Base-by-base conservation (phyloP, 2,329 filamentous ascomycete genomes). In the Passalora sequoiae region DNA sequence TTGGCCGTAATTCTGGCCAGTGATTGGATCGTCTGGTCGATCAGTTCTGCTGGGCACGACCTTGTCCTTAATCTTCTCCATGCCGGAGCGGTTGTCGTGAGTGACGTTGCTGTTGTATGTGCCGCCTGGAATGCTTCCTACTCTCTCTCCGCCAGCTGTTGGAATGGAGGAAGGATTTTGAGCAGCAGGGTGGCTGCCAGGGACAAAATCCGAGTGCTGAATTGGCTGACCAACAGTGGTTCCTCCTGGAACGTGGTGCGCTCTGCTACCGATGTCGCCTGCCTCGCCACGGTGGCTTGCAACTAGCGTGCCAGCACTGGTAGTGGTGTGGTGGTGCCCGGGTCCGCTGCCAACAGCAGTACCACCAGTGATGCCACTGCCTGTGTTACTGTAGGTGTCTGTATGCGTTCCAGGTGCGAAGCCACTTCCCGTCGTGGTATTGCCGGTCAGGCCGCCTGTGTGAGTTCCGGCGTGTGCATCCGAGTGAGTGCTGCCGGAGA, bases 141-240 rank as follows among this genome's bases (percentile, higher is more conserved):
- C 39, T 33, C 46, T 47, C 30, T 54, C 42, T 12, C 56, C 57
- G 19, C 58, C 58, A 19, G 58, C 58, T 19, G 51, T 57, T 10
- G 58, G 58, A 21, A 60, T 57, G n/a, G 56, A 51, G n/a, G 40
- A 36, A 17, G 42, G 49, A 40, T 60, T 60, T 38, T 59, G 50
- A 17, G 46, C 40, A 13, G 31, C 38, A 38, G 47, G 44, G 22
- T 49, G 42, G 13, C 44, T 44, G n/a, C 43, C 52, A 21, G 49
- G 44, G 8, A 49, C 33, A n/a, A 48, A 38, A 15, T 42, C 45
- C 20, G 35, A 21, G 36, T 39, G 39, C 30, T 46, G 38, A 6
- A 21, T 33, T 13, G 28, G 30, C 5, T 28, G 29, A 10, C 25
- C 38, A 10, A 30, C 38, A n/a, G n/a, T 25, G 29, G 41, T 29